phyloP scores from a whole-genome alignment of 768 basidiomycete species.

The Podaxis rugospora region DNA sequence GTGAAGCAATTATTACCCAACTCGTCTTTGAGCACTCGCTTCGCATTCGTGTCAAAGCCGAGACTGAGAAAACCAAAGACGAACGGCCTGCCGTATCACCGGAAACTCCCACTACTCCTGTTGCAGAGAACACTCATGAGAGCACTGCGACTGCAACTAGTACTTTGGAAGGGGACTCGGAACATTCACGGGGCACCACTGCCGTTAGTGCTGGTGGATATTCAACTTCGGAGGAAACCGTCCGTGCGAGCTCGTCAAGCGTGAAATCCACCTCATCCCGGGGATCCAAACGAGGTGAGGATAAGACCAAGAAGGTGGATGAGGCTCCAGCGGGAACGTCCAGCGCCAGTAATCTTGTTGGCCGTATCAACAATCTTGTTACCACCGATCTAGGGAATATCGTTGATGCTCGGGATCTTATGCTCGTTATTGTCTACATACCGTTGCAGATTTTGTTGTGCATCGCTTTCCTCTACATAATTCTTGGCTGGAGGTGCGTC shows the following conservation, averaged over 20 bases:
- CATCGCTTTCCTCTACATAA: slow-evolving; percentile 39
- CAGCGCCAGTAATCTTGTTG: slow-evolving; percentile 46
- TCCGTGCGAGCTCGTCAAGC: slow-evolving; percentile 3
- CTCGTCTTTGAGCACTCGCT: slow-evolving; percentile 44
- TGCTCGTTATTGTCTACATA: slow-evolving; percentile 31
- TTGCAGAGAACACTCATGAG: not conserved
- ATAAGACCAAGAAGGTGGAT: not conserved
- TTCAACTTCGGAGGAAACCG: not conserved
- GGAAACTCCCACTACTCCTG: slow-evolving; percentile 15
- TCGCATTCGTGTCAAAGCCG: slow-evolving; percentile 56
- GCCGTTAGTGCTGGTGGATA: not conserved
- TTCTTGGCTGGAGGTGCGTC: slow-evolving; percentile 46
- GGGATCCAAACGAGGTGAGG: not conserved
- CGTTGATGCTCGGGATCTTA: slow-evolving; percentile 31
- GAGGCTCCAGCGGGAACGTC: slow-evolving; percentile 5
- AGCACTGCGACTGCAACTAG: not conserved
- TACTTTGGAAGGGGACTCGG: not conserved
- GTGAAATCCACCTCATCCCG: slow-evolving; percentile 7
- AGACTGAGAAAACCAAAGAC: slow-evolving; percentile 15
- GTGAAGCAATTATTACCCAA: slow-evolving; percentile 42
- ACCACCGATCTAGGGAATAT: slow-evolving; percentile 56
- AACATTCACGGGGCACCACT: slow-evolving; percentile 7
- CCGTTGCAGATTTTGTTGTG: slow-evolving; percentile 38
- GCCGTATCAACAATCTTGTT: slow-evolving; percentile 76
- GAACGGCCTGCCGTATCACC: slow-evolving; percentile 10